Base-by-base conservation (phyloP, 495 filamentous ascomycete genomes). In the Trichoderma orchidacearum region DNA sequence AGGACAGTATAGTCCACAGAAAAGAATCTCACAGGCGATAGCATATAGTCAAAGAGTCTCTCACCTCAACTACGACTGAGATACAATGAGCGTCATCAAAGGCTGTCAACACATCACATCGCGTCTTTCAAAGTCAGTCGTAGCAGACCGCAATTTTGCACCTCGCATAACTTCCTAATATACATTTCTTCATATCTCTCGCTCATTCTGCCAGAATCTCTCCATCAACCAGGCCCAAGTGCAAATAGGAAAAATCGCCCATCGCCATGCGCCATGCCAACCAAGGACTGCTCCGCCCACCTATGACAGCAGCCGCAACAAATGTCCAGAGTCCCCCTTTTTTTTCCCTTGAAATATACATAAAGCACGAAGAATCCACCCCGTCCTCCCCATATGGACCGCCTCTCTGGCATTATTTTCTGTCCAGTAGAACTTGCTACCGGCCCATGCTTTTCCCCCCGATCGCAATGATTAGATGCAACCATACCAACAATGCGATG, bases 301-400 rank as follows among this genome's bases (percentile, higher is more conserved):
- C 18, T n/a, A 23, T 25, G 8, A 48, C 9, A 27, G 17, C 41
- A 48, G 41, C 41, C 41, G 17, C 23, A 48, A 23, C 51, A 53
- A n/a, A 53, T 21, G 25, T 53, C 51, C 28, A 30, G 51, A 53
- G 28, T 31, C 30, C 51, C 30, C 51, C 51, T 31, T 53, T 8
- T 36, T 36, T n/a, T 34, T 53, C 51, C 51, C 28, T 53, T 48
- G 41, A 48, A 48, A 48, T 48, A 48, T 48, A 48, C 41, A 48
- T 48, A 27, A 48, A 48, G 21, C 41, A 48, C 41, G 21, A 48
- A 48, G 5, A 23, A 48, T 48, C 41, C 41, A 25, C 41, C n/a
- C 34, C 12, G n/a, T 3, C 11, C 34, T 36, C 34, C 34, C 34
- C 34, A 15, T 8, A 36, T 15, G 34, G 34, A 3, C 11, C 5